Evolutionary conservation across 257 asterid genomes (phyloP), one percentile per base, ranked within the genome.

Genomic region (Fraxinus anomala): DNA sequence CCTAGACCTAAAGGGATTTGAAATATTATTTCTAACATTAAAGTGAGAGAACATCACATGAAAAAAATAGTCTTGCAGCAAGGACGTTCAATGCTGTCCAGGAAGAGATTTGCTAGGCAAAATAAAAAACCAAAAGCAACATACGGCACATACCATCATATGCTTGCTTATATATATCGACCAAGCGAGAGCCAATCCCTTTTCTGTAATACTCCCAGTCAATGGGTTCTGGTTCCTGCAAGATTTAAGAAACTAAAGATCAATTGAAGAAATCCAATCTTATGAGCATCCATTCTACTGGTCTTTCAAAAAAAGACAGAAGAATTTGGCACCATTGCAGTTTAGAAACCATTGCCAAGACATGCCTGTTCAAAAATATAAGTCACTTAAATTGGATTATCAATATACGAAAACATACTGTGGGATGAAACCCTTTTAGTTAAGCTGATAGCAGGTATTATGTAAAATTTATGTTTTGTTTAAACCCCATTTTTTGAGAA

Each of bases 151-250:
- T 80, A 79, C 85, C 85, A 70, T 82, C 83, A 74, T 79, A 79
- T 69, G 89, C 86, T 72, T 79, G 81, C 70, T 86, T 82, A 73
- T 78, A 76, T 84, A 85, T 81, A 47, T 79, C 88, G 70, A 87
- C 91, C 86, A 87, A 75, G 77, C 82, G 81, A 70, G 89, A 59
- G 51, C 89, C 91, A 74, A 87, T 83, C 72, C 89, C 86, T 80
- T 87, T 87, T 68, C 91, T 85, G 80, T 87, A 87, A 37, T 76
- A 81, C 23, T 83, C 91, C 89, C 89, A 87, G 82, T 87, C 81
- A 39, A 87, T 68, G 69, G 91, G 87, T 68, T 87, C 86, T 1
- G 89, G 87, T 72, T 87, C 89, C 91, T 87, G 86, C 82, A 85
- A 61, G 34, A 63, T 24, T 63, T 24, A 63, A 24, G 33, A 63